These are phyloP conservation scores for Colletotrichum siamense DNA, from an alignment of 2,329 filamentous ascomycete species.

Conservation along the genomic window DNA sequence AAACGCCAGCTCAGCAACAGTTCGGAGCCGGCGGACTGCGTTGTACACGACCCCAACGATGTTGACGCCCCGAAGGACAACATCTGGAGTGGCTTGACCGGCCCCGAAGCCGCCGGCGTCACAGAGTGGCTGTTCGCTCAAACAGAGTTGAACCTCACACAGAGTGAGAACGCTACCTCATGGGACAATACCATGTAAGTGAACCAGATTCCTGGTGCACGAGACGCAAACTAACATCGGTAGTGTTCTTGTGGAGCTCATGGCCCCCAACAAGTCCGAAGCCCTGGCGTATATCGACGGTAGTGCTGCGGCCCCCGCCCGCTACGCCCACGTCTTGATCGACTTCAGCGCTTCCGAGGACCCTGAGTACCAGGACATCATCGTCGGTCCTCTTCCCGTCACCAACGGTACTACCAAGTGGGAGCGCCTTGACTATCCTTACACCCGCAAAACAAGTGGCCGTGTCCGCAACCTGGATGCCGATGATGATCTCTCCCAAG, in stretches of 20 bases:
- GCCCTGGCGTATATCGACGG: slow-evolving; percentile 49
- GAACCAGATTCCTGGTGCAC: rapidly evolving
- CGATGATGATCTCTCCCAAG: slow-evolving; percentile 32
- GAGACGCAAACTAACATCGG: background rate
- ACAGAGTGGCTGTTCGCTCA: slow-evolving; percentile 45
- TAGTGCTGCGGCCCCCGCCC: slow-evolving; percentile 35
- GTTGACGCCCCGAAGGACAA: slow-evolving; percentile 45
- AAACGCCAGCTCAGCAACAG: slow-evolving; percentile 6
- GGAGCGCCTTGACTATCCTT: slow-evolving; percentile 45
- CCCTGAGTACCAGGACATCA: slow-evolving; percentile 46
- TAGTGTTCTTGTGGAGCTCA: slow-evolving; percentile 39
- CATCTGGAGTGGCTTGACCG: slow-evolving; percentile 43
- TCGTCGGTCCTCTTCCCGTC: slow-evolving; percentile 55
- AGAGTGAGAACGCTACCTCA: slow-evolving; percentile 33
- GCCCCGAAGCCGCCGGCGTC: slow-evolving; percentile 41
- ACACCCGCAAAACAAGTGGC: slow-evolving; percentile 43
- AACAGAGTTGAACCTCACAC: slow-evolving; percentile 43
- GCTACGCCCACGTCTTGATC: slow-evolving; percentile 51
- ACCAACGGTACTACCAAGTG: slow-evolving; percentile 40
- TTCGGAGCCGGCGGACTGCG: background rate
- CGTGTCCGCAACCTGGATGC: slow-evolving; percentile 44
- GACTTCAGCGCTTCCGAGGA: slow-evolving; percentile 42
- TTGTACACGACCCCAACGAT: background rate
- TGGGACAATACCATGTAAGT: slow-evolving; percentile 43
- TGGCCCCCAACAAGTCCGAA: slow-evolving; percentile 56